Evolutionary conservation across 1,284 basidiomycete species (phyloP).

Genomic region (Phlebopus sp.): DNA sequence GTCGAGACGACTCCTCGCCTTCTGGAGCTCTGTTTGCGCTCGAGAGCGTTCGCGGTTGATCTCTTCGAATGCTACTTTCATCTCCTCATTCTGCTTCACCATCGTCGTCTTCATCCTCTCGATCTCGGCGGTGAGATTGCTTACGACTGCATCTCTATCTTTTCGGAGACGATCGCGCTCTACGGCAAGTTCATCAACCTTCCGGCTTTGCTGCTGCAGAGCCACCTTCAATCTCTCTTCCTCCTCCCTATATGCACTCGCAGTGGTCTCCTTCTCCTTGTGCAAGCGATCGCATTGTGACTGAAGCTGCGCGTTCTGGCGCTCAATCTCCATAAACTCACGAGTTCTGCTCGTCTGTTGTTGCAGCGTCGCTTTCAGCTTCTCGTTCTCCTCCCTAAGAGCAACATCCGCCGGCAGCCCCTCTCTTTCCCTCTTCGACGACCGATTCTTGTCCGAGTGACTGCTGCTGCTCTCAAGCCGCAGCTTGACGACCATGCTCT

Average conservation of each 20-base stretch:
- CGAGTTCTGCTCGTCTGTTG: constrained; percentile 12
- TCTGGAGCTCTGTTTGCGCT: constrained; percentile 22
- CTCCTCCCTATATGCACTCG: constrained; percentile 14
- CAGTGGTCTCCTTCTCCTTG: constrained; percentile 13
- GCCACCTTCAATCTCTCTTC: constrained; percentile 10
- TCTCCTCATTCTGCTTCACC: constrained; percentile 20
- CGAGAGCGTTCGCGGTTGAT: constrained; percentile 21
- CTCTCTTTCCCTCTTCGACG: constrained; percentile 8
- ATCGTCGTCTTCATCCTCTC: constrained; percentile 21
- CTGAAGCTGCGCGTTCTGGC: constrained; percentile 5
- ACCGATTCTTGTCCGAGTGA: constrained; percentile 11
- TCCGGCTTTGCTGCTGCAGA: constrained; percentile 22
- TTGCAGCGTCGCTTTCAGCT: constrained; percentile 18
- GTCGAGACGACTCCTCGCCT: constrained; percentile 22
- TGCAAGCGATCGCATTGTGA: constrained; percentile 10
- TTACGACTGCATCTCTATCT: constrained; percentile 21
- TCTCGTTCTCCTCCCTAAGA: constrained; percentile 27
- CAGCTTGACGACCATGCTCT: constrained; percentile 21
- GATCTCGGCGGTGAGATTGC: constrained; percentile 19
- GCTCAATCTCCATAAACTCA: constrained; percentile 9
- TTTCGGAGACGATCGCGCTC: constrained; percentile 28
- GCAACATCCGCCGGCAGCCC: constrained; percentile 1
- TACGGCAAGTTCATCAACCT: constrained; percentile 18
- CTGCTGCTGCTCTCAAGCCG: constrained; percentile 1
- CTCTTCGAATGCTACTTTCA: constrained; percentile 22